These are phyloP conservation scores for Skeletonema costatum DNA, from an alignment of 108 stramenopile species.

Conservation along the genomic window DNA sequence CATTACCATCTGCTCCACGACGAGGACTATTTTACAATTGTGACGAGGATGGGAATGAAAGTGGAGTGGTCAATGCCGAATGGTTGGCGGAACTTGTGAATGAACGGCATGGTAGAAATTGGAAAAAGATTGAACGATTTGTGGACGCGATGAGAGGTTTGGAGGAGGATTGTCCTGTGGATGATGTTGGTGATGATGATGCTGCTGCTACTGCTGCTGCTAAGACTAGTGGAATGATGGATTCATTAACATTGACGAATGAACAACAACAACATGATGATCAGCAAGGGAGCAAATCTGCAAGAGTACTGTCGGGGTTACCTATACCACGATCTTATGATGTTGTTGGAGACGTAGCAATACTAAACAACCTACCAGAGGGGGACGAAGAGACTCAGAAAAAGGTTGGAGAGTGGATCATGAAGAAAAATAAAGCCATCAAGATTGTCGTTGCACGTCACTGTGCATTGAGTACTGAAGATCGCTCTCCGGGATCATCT, in stretches of 20 bases:
- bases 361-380: conserved; percentile 66
- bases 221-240: background rate
- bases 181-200: conserved; percentile 21
- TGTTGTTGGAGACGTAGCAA: conserved; percentile 87
- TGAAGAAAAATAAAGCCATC: conserved; percentile 79
- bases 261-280: background rate
- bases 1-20: conserved; percentile 25
- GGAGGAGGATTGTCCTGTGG: conserved; percentile 25
- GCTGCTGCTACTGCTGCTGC: background rate
- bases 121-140: conserved; percentile 86
- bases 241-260: background rate
- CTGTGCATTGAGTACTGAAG: conserved; percentile 26
- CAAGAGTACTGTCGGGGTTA: conserved; percentile 16
- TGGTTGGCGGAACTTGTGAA: conserved; percentile 83
- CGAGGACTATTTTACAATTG: conserved; percentile 35
- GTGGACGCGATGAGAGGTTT: conserved; percentile 47
- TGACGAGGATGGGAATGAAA: background rate
- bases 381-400: conserved; percentile 45
- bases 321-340: conserved; percentile 45
- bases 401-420: conserved; percentile 65
- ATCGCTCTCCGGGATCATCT: conserved; percentile 68
- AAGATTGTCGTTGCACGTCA: conserved; percentile 54
- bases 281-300: background rate
- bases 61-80: conserved; percentile 31
- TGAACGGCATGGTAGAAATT: conserved; percentile 83